Base-by-base conservation (phyloP, 164 flowering plant species). In the Malania oleifera region DNA sequence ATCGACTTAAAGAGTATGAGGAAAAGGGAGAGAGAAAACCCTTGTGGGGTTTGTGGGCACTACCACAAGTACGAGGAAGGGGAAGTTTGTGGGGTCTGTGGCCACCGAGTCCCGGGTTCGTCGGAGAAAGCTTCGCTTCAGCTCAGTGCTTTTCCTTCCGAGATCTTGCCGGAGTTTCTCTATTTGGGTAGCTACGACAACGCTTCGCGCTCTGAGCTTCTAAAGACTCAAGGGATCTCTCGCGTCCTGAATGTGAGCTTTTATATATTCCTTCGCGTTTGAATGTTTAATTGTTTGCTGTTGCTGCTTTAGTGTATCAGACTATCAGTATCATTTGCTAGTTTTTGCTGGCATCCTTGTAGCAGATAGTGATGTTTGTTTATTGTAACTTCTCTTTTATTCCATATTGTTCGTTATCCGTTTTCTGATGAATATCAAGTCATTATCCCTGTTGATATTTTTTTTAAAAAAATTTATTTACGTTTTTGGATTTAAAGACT, bases 1-100 rank as follows among this genome's bases (percentile, higher is more conserved):
- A 4, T 35, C 18, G n/a, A n/a, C n/a, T n/a, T n/a, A n/a, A n/a
- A n/a, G 12, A 58, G 24, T 17, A 88, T 86, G 97, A 83, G 96
- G 86, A 93, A 93, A 77, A 79, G 98, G 69, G 98, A 87, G 76
- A 77, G 98, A 54, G 98, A 93, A 58, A 87, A 93, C 70, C 98
- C 98, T 0, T 93, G 98, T 59, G 88, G 77, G 55, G 77, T 93
- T 51, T 92, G 98, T 65, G 97, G 98, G 50, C 98, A 93, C 73
- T 93, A 90, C 73, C 98, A 93, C 86, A 87, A 93, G 67, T 88
- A 84, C 63, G 97, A 90, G 58, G 91, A 84, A 70, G 98, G 97
- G 0, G 97, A 90, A 64, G 82, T 84, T 28, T 93, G 98, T 61
- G 90, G 89, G 52, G 64, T 86, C 60, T 93, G 98, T 52, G 98